Base-by-base conservation (phyloP, 192 early-diverging fungal species). In the Umbelopsis ramanniana region DNA sequence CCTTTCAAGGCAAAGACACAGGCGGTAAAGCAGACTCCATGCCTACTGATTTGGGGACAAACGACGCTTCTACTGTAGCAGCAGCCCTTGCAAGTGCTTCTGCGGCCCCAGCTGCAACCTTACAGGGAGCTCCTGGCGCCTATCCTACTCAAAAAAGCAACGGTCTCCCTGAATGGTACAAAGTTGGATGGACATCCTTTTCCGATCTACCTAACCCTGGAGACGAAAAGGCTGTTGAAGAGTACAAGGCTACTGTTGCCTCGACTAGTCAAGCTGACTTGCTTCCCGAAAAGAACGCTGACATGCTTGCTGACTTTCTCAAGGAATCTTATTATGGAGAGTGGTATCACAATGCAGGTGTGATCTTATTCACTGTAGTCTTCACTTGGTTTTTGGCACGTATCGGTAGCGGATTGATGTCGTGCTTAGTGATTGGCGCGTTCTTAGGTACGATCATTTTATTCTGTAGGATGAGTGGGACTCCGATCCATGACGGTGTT, bases 311-410 rank as follows among this genome's bases (percentile, higher is more conserved):
- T 6, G 54, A 74, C 24, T 81, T 71, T 50, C 60, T 81, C 17
- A 77, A 52, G 52, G 75, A 81, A 22, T 73, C 79, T 43, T 81
- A 81, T 47, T 81, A 77, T 47, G 79, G 79, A 14, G 73, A 81
- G 60, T 81, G 75, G 79, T 77, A 76, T 53, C 79, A 77, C 38
- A 77, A 81, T 52, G 54, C 79, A 23, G 79, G 69, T 4, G 72
- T 66, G 29, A 67, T 81, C 15, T 38, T 81, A 23, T 70, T 81
- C 38, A 70, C 75, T 15, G 75, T 77, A 6, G 46, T 75, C 17
- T 76, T 68, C 52, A 81, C 79, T 63, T 81, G 76, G 75, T 15
- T 74, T 26, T 43, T 75, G 46, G 72, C 79, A 15, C 60, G 50
- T 53, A 66, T 81, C 43, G 79, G 79, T 40, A 76, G 75, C 50